phyloP scores from a whole-genome alignment of 1,284 basidiomycete species.

The Somion occarium region DNA sequence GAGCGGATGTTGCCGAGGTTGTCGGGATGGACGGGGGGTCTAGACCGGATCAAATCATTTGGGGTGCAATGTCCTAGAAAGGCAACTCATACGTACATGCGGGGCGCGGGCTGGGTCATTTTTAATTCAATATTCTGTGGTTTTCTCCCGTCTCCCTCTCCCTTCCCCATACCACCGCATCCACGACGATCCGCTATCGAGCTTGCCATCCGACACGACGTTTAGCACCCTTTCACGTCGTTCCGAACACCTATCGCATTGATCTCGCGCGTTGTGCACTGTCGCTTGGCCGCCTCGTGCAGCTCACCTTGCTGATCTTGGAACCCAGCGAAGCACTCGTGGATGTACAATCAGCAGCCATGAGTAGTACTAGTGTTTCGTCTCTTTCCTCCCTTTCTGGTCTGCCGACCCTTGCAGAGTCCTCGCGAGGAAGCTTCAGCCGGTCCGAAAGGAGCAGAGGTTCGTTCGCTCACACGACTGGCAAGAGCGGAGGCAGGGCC shows the following conservation, averaged over 20 bases:
- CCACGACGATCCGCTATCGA: neutral
- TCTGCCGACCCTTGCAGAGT: slow-evolving; percentile 13
- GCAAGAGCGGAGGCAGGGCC: slow-evolving; percentile 16
- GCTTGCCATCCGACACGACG: neutral
- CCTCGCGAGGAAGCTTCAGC: slow-evolving; percentile 11
- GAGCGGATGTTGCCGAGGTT: neutral
- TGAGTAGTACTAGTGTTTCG: slow-evolving; percentile 24
- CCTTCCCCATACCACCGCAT: neutral
- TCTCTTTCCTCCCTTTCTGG: slow-evolving; percentile 21
- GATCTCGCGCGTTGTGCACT: slow-evolving; percentile 1
- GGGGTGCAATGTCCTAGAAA: slow-evolving; percentile 1
- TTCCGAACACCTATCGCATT: slow-evolving; percentile 1
- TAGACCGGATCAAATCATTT: neutral
- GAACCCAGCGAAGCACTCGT: slow-evolving; percentile 25
- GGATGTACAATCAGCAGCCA: slow-evolving; percentile 19
- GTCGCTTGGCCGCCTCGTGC: slow-evolving; percentile 19
- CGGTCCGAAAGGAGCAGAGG: slow-evolving; percentile 16
- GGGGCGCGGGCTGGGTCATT: neutral
- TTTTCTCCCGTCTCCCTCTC: neutral
- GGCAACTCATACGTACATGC: neutral
- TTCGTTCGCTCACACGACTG: slow-evolving; percentile 14
- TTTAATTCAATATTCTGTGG: neutral
- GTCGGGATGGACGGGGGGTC: neutral
- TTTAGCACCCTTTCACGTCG: slow-evolving; percentile 1
- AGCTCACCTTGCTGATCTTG: slow-evolving; percentile 16